A percentile compares a stretch with the other conserved stretches of the same genome.
These are phyloP conservation scores for Globisporangium perplexum DNA, from an alignment of 352 stramenopile species.

Conservation along the genomic window DNA sequence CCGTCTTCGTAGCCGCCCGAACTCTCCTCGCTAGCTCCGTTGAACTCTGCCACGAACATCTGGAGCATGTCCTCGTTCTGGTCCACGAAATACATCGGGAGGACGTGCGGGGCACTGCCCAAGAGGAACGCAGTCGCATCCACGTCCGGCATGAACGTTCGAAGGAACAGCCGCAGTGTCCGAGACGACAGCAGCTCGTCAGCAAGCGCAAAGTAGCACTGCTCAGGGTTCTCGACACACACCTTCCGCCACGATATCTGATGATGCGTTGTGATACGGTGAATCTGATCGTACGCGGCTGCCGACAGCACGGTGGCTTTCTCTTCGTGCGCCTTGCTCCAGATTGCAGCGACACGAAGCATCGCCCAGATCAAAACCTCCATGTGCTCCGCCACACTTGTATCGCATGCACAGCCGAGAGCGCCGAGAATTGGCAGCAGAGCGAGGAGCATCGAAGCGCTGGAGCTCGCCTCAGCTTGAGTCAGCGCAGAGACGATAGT, in stretches of 20 bases:
- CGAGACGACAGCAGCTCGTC: constrained; percentile 41
- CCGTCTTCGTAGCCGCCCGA: constrained; percentile 15
- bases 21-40: constrained; percentile 18
- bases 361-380: constrained; percentile 48
- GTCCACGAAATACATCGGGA: constrained; percentile 56
- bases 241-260: constrained; percentile 46
- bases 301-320: constrained; percentile 20
- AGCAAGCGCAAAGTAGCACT: constrained; percentile 49
- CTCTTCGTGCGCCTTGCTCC: constrained; percentile 33
- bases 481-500: constrained; percentile 25
- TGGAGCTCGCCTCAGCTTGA: constrained; percentile 23
- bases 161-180: constrained; percentile 40
- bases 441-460: constrained; percentile 16
- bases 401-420: constrained; percentile 36
- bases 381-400: constrained; percentile 20
- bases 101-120: constrained; percentile 41
- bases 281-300: constrained; percentile 42
- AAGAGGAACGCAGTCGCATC: constrained; percentile 34
- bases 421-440: constrained; percentile 26
- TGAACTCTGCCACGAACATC: constrained; percentile 30
- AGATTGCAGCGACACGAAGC: constrained; percentile 41
- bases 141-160: constrained; percentile 50
- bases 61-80: constrained; percentile 53
- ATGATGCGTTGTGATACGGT: constrained; percentile 34
- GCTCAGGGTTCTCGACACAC: constrained; percentile 47